Conservation (phyloP, 2,329 filamentous ascomycete species). For the Microdochium trichocladiopsis region DNA sequence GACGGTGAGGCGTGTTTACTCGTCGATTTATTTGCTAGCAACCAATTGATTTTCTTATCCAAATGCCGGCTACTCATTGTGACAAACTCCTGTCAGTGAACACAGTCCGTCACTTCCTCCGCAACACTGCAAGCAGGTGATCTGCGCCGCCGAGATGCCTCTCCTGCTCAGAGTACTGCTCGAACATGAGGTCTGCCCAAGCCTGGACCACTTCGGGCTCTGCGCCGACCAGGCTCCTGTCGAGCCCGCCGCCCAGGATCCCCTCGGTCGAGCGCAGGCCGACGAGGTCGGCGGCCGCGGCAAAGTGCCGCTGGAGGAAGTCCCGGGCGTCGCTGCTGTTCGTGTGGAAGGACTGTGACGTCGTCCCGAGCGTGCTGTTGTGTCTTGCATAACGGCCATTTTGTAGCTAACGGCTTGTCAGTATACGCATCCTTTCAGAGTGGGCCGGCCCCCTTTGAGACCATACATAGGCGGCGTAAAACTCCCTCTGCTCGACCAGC, state of each 20-base stretch:
- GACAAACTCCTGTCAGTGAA: background rate
- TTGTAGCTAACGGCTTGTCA: background rate
- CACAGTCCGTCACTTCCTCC: background rate
- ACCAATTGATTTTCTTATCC: no score
- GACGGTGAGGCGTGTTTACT: no score
- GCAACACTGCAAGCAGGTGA: background rate
- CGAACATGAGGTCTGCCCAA: background rate
- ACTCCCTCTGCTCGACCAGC: background rate
- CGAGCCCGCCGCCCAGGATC: constrained; percentile 6
- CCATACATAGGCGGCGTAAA: background rate
- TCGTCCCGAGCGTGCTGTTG: background rate
- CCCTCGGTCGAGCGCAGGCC: constrained; percentile 6
- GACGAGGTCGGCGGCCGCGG: constrained; percentile 3
- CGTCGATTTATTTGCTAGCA: no score
- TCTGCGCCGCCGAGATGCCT: background rate
- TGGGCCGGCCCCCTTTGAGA: no score
- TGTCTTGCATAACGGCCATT: background rate
- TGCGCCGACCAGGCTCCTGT: constrained; percentile 4
- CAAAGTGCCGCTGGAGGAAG: constrained; percentile 4
- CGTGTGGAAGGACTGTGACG: constrained; percentile 1
- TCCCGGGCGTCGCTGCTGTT: constrained; percentile 1
- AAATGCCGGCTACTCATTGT: no score
- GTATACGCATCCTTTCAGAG: no score
- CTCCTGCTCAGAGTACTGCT: background rate
- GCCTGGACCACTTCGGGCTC: background rate